These are phyloP conservation scores for Tetrahymena borealis DNA, from an alignment of 73 alveolate genomes.

Conservation along the genomic window DNA sequence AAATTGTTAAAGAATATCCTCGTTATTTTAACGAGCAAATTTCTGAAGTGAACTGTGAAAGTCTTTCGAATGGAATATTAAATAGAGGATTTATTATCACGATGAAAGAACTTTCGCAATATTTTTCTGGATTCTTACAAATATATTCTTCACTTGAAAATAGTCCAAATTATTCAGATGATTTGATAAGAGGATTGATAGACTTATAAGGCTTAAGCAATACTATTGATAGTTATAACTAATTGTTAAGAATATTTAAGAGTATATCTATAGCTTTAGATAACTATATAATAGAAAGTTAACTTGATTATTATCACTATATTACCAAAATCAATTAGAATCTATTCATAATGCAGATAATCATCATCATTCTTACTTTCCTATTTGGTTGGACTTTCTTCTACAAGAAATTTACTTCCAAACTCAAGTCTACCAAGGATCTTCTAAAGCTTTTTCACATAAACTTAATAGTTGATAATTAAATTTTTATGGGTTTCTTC, in stretches of 20 bases:
- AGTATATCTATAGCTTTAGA: background rate
- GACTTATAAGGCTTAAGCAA: background rate
- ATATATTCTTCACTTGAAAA: background rate
- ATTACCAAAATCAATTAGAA: background rate
- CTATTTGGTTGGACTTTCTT: background rate
- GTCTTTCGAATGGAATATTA: background rate
- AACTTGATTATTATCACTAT: background rate
- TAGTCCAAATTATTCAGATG: background rate
- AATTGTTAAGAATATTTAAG: background rate
- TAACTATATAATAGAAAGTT: background rate
- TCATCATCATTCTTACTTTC: background rate
- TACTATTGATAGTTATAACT: background rate
- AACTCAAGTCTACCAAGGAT: background rate
- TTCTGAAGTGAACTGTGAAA: background rate
- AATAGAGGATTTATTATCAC: background rate
- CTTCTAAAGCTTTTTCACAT: background rate
- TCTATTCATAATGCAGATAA: background rate
- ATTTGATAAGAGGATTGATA: background rate
- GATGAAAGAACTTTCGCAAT: background rate
- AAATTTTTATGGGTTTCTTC: background rate
- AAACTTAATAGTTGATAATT: background rate
- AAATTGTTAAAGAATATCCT: background rate
- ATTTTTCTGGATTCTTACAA: background rate
- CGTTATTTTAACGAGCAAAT: background rate
- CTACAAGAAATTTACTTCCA: background rate